Percentiles rank a stretch among this genome's conserved stretches.
phyloP scores from a whole-genome alignment of 352 stramenopile genomes.

The Pythium plurisporium region DNA sequence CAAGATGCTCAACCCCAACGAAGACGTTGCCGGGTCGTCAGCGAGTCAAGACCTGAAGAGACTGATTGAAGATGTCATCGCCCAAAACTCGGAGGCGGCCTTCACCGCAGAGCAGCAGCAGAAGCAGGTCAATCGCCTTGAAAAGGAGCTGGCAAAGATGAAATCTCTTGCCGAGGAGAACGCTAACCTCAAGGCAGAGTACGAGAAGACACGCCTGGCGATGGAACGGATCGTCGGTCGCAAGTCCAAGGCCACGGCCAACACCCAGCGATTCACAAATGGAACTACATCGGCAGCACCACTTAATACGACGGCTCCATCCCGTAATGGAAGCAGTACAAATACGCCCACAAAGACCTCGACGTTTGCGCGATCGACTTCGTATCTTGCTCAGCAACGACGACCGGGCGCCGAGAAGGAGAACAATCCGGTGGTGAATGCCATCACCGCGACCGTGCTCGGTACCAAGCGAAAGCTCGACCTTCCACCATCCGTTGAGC shows the following conservation, averaged over 20 bases:
- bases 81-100: background rate
- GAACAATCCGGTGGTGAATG: background rate
- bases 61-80: conserved; percentile 28
- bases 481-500: background rate
- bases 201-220: conserved; percentile 51
- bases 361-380: background rate
- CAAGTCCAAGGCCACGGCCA: conserved; percentile 18
- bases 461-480: conserved; percentile 26
- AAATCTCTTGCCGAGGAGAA: conserved; percentile 50
- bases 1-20: conserved; percentile 20
- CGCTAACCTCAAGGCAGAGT: conserved; percentile 44
- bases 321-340: no score
- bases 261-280: conserved; percentile 1
- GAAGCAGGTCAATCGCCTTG: conserved; percentile 11
- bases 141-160: conserved; percentile 37
- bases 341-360: background rate
- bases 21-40: background rate
- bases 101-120: conserved; percentile 6
- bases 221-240: conserved; percentile 60
- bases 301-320: no score
- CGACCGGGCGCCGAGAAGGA: background rate
- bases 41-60: conserved; percentile 25
- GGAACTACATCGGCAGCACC: background rate
- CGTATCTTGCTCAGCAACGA: background rate
- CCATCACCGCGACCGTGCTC: background rate